Evolutionary conservation across 768 basidiomycete genomes (phyloP), one percentile per base, ranked within the genome.

Genomic region (Russula emetica): DNA sequence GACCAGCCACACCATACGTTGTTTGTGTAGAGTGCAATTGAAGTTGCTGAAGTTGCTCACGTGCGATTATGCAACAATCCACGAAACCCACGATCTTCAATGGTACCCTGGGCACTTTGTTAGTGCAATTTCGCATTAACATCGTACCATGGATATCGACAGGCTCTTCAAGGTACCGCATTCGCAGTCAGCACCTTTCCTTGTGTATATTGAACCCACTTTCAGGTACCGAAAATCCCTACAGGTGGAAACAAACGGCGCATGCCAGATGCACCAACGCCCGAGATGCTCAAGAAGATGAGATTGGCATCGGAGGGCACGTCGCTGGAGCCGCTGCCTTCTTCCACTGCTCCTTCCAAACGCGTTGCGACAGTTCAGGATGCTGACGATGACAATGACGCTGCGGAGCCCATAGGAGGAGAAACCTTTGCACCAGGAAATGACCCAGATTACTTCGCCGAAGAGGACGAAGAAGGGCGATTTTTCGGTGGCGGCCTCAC

Each of bases 401-500:
- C 20, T 32, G 76, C 74, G 32, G 74, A 71, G 20, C 72, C 70
- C 13, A 70, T 69, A 3, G 70, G 62, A 3, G 70, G 62, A n/a
- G 66, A 65, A 1, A 78, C 80, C 65, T 92, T 92, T 74, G 88
- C 90, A 0, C 92, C 92, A 13, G 91, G 91, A 11, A 87, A 86
- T 26, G 94, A 96, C 67, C 89, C 91, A 0, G 93, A 95, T 72
- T 95, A 94, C 73, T 94, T 90, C 70, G 82, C 73, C 5, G 95
- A 96, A 69, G 94, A 95, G 74, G 94, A 95, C 71, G 91, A 89
- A 26, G 93, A 94, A 69, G 94, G 92, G 0, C 81, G 94, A 13
- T 95, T 96, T 76, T 96, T 87, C 71, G 97, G 97, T 44, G 94
- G 95, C 1, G 97, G 97, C 2, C 77, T 99, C 65, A 95, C 93